A percentile compares a stretch with the other conserved stretches of the same genome.
Conservation (phyloP, 495 filamentous ascomycete species). For the Paragyromitra xinjiangensis region DNA sequence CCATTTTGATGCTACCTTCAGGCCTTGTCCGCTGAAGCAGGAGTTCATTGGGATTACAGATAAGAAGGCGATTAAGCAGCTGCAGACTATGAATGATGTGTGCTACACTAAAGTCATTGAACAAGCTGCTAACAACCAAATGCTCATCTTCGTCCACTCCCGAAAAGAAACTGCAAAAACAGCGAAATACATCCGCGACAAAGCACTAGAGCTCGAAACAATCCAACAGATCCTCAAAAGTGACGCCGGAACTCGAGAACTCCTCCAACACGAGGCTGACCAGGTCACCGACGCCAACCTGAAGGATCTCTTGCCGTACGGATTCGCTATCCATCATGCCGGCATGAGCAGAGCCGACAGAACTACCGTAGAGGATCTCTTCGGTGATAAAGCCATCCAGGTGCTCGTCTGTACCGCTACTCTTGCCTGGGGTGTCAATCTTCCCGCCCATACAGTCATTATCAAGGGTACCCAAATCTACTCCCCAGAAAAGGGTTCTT, state of each 20-base stretch:
- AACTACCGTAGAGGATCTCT: conserved; percentile 93
- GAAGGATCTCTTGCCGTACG: conserved; percentile 94
- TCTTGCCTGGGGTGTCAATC: conserved; percentile 93
- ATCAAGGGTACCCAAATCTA: conserved; percentile 98
- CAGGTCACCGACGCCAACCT: conserved; percentile 84
- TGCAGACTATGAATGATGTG: conserved; percentile 99
- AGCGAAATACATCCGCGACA: conserved; percentile 92
- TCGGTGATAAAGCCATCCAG: conserved; percentile 87
- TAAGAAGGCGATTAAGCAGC: conserved; percentile 97
- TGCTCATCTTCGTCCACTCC: conserved; percentile 99
- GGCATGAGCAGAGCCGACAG: conserved; percentile 93
- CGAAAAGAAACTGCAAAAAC: conserved; percentile 98
- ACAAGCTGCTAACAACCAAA: conserved; percentile 92
- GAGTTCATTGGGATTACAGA: conserved; percentile 98
- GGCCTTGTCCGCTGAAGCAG: conserved; percentile 91
- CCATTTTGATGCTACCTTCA: conserved; percentile 93
- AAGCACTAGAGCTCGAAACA: conserved; percentile 92
- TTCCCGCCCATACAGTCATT: conserved; percentile 93
- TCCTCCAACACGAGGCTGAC: conserved; percentile 84
- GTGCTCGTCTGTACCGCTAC: conserved; percentile 98
- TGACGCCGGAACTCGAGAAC: conserved; percentile 90
- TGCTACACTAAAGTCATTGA: conserved; percentile 98
- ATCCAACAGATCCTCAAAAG: conserved; percentile 94
- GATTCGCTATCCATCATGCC: conserved; percentile 97
- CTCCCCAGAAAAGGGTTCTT: conserved; percentile 97